A percentile compares a stretch with the other conserved stretches of the same genome.
These are phyloP conservation scores for Stemphylium vesicarium DNA, from an alignment of 2,329 filamentous ascomycete genomes.

Conservation along the genomic window DNA sequence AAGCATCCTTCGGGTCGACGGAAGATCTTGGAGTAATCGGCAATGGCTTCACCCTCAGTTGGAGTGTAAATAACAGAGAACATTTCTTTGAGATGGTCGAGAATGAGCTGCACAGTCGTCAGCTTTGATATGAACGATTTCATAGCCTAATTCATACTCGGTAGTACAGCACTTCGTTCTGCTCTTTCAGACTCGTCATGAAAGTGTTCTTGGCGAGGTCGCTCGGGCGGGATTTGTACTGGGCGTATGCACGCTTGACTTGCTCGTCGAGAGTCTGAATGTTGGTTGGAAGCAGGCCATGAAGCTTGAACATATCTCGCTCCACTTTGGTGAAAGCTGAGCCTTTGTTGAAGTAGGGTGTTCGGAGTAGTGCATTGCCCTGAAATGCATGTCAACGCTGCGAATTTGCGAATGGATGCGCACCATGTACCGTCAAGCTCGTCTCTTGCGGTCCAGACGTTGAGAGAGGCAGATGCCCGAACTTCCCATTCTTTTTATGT, in stretches of 20 bases:
- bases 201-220: slow-evolving; percentile 86
- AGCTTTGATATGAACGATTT: background rate
- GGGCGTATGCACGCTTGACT: slow-evolving; percentile 76
- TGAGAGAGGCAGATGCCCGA: slow-evolving; percentile 49
- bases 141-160: slow-evolving; percentile 55
- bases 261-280: slow-evolving; percentile 80
- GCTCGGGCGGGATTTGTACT: slow-evolving; percentile 69
- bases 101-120: slow-evolving; percentile 63
- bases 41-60: slow-evolving; percentile 86
- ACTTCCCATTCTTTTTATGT: slow-evolving; percentile 39
- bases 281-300: slow-evolving; percentile 73
- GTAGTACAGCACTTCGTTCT: slow-evolving; percentile 85
- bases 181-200: slow-evolving; percentile 81
- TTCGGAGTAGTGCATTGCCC: slow-evolving; percentile 63
- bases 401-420: background rate
- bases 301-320: slow-evolving; percentile 71
- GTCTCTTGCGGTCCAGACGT: slow-evolving; percentile 52
- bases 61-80: slow-evolving; percentile 91
- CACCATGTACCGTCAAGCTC: slow-evolving; percentile 41
- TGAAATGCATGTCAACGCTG: slow-evolving; percentile 9
- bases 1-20: slow-evolving; percentile 81
- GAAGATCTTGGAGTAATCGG: slow-evolving; percentile 81
- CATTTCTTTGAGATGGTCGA: slow-evolving; percentile 84
- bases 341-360: slow-evolving; percentile 80
- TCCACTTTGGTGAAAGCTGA: slow-evolving; percentile 77